These are phyloP conservation scores for Jaminaea rosea DNA, from an alignment of 1,284 basidiomycete genomes.

Conservation along the genomic window DNA sequence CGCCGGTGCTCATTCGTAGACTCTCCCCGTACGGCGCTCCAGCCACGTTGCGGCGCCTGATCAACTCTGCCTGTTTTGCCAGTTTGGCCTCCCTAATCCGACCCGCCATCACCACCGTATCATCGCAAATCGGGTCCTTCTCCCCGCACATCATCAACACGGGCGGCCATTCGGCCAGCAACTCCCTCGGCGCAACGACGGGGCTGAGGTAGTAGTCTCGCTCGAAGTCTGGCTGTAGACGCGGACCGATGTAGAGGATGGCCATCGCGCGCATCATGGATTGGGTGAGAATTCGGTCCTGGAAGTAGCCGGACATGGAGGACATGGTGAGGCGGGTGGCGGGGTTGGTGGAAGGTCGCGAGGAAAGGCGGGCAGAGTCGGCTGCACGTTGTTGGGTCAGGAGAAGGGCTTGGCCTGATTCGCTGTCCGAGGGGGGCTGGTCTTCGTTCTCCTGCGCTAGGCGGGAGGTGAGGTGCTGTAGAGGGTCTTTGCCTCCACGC, in stretches of 20 bases:
- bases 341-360: no score
- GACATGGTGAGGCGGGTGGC: conserved; percentile 91
- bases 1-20: conserved; percentile 52
- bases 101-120: conserved; percentile 74
- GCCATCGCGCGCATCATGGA: conserved; percentile 86
- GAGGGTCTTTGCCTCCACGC: background rate
- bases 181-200: conserved; percentile 69
- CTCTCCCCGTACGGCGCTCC: conserved; percentile 48
- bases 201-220: conserved; percentile 93
- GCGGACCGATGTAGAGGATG: conserved; percentile 87
- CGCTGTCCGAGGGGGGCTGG: no score
- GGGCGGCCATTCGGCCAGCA: conserved; percentile 86
- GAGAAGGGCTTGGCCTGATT: no score
- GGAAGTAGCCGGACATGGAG: conserved; percentile 63
- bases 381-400: no score
- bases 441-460: no score
- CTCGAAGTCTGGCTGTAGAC: conserved; percentile 81
- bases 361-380: no score
- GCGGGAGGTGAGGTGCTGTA: background rate
- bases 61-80: conserved; percentile 58
- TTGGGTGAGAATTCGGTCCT: conserved; percentile 37
- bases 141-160: conserved; percentile 62
- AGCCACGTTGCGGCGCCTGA: conserved; percentile 39
- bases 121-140: conserved; percentile 78
- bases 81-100: conserved; percentile 76